phyloP scores from a whole-genome alignment of 2,329 filamentous ascomycete genomes.

The Aureobasidium pullulans region DNA sequence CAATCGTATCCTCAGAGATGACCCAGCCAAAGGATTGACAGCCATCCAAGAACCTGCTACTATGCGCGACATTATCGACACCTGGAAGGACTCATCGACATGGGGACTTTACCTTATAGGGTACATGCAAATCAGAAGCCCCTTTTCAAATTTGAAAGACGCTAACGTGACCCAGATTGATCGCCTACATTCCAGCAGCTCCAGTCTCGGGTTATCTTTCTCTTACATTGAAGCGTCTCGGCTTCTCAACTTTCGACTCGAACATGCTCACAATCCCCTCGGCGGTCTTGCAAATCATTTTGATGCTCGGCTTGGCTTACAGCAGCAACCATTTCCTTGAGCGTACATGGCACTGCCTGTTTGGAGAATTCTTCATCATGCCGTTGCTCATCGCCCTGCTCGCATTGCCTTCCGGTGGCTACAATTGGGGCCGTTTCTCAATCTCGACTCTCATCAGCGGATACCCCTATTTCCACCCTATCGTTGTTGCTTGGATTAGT shows the following conservation, averaged over 20 bases:
- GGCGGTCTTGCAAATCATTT: constrained; percentile 36
- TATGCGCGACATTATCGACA: constrained; percentile 12
- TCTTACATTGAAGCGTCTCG: constrained; percentile 49
- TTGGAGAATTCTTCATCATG: constrained; percentile 47
- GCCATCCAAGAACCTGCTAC: constrained; percentile 12
- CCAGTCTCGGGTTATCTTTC: constrained; percentile 50
- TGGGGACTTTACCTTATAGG: constrained; percentile 30
- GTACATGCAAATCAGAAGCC: no score
- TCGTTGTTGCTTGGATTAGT: constrained; percentile 45
- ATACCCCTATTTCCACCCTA: constrained; percentile 50
- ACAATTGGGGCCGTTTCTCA: constrained; percentile 44
- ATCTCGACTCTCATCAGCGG: constrained; percentile 13
- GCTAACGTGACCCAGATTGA: constrained; percentile 27
- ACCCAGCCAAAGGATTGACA: constrained; percentile 16
- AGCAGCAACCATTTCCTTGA: constrained; percentile 50
- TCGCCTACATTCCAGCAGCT: constrained; percentile 47
- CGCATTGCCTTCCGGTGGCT: constrained; percentile 40
- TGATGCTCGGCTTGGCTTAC: constrained; percentile 48
- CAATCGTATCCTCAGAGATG: constrained; percentile 19
- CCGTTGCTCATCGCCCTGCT: constrained; percentile 46
- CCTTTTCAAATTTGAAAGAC: no score
- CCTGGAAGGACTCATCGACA: constrained; percentile 8
- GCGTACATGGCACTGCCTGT: constrained; percentile 46
- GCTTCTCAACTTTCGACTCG: constrained; percentile 34
- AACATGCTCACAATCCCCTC: constrained; percentile 18